phyloP scores from a whole-genome alignment of 305 asterid genomes.

The Fraxinus greggii region DNA sequence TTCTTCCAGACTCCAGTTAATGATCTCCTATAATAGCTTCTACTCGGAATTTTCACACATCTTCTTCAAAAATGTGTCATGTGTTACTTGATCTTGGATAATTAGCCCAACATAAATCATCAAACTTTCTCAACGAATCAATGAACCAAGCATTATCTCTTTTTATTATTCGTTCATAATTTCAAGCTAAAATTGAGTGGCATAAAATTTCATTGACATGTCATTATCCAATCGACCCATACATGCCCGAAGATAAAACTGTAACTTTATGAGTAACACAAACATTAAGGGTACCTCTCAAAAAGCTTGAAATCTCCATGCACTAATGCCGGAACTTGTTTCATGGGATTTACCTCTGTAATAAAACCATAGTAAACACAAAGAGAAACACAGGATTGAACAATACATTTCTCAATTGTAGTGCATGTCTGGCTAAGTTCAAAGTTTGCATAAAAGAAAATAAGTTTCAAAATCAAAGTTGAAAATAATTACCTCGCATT shows the following conservation, averaged over 20 bases:
- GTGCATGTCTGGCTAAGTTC: neutral
- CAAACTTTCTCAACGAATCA: neutral
- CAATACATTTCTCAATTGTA: neutral
- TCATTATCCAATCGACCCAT: neutral
- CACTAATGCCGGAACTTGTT: conserved; percentile 73
- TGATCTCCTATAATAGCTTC: neutral
- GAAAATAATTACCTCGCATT: neutral
- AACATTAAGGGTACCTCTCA: conserved; percentile 37
- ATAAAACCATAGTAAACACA: neutral
- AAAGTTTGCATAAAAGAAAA: neutral
- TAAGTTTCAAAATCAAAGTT: neutral
- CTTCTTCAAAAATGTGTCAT: neutral
- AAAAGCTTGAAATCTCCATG: conserved; percentile 82
- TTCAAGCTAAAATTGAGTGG: neutral
- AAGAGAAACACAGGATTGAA: neutral
- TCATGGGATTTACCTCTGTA: conserved; percentile 71
- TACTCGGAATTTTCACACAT: neutral
- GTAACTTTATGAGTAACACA: neutral
- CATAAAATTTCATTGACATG: neutral
- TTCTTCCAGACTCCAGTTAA: neutral
- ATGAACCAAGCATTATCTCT: neutral
- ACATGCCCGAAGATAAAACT: neutral
- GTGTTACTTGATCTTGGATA: neutral
- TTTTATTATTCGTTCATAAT: neutral
- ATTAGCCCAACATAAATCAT: neutral